Evolutionary conservation across 2,329 filamentous ascomycete genomes (phyloP), one percentile per base, ranked within the genome.

Genomic region (Talaromyces marneffei): DNA sequence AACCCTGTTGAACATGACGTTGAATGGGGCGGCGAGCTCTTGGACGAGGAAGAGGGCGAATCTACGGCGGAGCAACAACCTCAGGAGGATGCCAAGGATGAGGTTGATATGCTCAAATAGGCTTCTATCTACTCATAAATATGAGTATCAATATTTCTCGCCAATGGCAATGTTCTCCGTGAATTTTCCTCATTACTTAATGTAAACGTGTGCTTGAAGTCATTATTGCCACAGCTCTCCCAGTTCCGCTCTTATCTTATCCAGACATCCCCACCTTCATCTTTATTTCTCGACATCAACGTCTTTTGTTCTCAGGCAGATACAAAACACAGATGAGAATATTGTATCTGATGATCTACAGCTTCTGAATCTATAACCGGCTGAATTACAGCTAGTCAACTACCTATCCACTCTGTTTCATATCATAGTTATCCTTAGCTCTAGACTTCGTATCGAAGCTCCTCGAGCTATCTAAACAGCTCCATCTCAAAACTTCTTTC

Each of bases 1-100:
- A 65, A 72, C 8, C 78, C 78, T 18, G 68, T 72, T 31, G 69
- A 74, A 37, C 74, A 76, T 59, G 74, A 76, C 63, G 70, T 76
- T 46, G 70, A 72, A 66, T 76, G 74, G 74, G 74, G 74, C n/a
- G 74, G 74, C 6, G 65, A 70, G 29, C 71, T 72, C 2, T 72
- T 71, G 25, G 62, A 59, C 23, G 60, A 60, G 23, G 72, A 74
- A n/a, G 72, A 70, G 59, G 70, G 63, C 29, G 73, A 74, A 27
- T 73, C 72, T 20, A 70, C 65, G 14, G 72, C 71, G 29, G 72
- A 65, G 27, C 59, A 63, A 20, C 61, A 60, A 6, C 55, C 71
- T 9, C 71, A 72, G 5, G 72, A 71, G 8, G 68, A 65, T 29
- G 66, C 63, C 50, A 66, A 67, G n/a, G 74, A 76, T 57, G 74